These are phyloP conservation scores for Trichoderma lentiforme DNA, from an alignment of 2,329 filamentous ascomycete species.

Conservation along the genomic window DNA sequence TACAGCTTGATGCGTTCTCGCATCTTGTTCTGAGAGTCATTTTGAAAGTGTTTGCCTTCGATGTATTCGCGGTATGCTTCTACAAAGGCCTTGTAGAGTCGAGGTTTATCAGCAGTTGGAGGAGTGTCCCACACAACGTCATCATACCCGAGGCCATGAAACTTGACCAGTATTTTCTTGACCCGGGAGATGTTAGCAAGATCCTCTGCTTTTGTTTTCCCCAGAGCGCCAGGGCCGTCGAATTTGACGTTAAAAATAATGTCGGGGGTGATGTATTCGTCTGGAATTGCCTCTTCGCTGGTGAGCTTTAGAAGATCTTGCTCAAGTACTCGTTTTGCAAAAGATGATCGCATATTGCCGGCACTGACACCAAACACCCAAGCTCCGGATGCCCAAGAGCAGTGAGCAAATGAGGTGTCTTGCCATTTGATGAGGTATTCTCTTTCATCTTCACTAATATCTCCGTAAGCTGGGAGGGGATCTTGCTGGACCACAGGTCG, in stretches of 20 bases:
- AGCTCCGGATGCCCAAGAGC: slow-evolving; percentile 80
- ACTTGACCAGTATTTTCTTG: slow-evolving; percentile 77
- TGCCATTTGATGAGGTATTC: slow-evolving; percentile 94
- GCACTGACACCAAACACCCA: slow-evolving; percentile 78
- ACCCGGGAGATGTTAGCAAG: slow-evolving; percentile 70
- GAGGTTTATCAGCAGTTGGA: slow-evolving; percentile 60
- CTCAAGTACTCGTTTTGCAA: slow-evolving; percentile 65
- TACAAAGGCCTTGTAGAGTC: slow-evolving; percentile 75
- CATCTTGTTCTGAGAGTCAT: slow-evolving; percentile 53
- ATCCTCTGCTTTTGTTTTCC: slow-evolving; percentile 65
- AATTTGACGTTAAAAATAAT: slow-evolving; percentile 80
- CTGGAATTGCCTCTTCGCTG: slow-evolving; percentile 75
- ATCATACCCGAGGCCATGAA: slow-evolving; percentile 86
- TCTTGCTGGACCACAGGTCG: slow-evolving; percentile 53
- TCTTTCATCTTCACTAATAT: slow-evolving; percentile 63
- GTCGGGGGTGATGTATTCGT: slow-evolving; percentile 81
- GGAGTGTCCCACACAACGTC: slow-evolving; percentile 87
- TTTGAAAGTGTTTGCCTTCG: slow-evolving; percentile 66
- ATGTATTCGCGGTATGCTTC: slow-evolving; percentile 85
- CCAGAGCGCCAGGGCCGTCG: slow-evolving; percentile 41
- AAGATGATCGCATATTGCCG: slow-evolving; percentile 65
- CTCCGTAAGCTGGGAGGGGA: slow-evolving; percentile 33
- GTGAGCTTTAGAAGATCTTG: slow-evolving; percentile 61
- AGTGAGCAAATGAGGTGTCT: slow-evolving; percentile 73
- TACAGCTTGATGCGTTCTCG: slow-evolving; percentile 66